Conservation (phyloP, 257 asterid species). For the Ajuga chamaepitys region DNA sequence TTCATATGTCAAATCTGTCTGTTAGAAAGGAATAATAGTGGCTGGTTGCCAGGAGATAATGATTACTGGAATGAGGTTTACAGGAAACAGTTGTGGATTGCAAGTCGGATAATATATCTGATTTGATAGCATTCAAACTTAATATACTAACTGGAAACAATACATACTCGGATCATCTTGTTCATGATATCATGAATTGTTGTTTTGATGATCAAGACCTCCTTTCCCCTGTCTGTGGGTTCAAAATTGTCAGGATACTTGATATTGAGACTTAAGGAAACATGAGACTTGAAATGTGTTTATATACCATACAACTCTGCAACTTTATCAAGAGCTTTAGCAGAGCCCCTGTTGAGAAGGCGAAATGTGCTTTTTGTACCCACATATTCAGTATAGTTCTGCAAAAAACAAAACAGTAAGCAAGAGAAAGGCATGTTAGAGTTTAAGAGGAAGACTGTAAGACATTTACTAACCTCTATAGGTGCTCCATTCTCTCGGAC, state of each 20-base stretch:
- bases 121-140: neutral
- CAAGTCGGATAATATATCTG: neutral
- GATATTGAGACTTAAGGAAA: conserved; percentile 10
- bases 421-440: conserved; percentile 9
- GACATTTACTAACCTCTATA: conserved; percentile 50
- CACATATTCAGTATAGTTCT: conserved; percentile 82
- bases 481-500: conserved; percentile 98
- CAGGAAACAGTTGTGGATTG: neutral
- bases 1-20: neutral
- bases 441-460: conserved; percentile 2
- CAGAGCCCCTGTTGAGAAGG: conserved; percentile 97
- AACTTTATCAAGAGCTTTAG: conserved; percentile 98
- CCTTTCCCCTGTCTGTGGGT: conserved; percentile 74
- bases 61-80: neutral
- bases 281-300: conserved; percentile 20
- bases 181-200: conserved; percentile 95
- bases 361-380: conserved; percentile 95
- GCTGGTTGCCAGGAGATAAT: neutral
- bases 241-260: conserved; percentile 19
- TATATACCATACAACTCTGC: conserved; percentile 87
- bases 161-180: conserved; percentile 86
- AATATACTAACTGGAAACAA: conserved; percentile 1
- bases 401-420: conserved; percentile 15
- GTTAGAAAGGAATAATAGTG: neutral
- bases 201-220: conserved; percentile 85